phyloP scores from a whole-genome alignment of 2,329 filamentous ascomycete genomes.

The Drechmeria coniospora region DNA sequence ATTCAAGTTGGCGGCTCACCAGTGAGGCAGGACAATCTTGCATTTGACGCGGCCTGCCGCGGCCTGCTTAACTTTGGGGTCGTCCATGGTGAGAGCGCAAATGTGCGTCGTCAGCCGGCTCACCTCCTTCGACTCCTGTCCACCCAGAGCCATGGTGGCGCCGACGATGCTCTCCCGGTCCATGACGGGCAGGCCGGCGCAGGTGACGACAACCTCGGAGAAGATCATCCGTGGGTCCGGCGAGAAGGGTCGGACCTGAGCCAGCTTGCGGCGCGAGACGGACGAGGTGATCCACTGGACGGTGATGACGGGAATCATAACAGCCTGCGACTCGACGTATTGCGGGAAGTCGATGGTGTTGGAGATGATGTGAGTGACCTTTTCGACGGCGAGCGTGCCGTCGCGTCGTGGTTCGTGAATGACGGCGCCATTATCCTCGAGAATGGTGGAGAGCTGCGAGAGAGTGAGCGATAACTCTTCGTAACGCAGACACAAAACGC shows the following conservation, averaged over 20 bases:
- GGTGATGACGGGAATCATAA: conserved; percentile 73
- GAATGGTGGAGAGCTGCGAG: conserved; percentile 27
- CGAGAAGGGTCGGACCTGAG: conserved; percentile 69
- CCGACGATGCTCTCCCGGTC: conserved; percentile 90
- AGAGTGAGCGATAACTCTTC: too few species aligned
- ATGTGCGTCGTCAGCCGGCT: conserved; percentile 73
- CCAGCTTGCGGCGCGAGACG: conserved; percentile 51
- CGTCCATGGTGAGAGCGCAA: conserved; percentile 63
- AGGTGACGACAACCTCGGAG: conserved; percentile 67
- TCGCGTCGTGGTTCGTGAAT: conserved; percentile 31
- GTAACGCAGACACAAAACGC: too few species aligned
- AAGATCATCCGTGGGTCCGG: conserved; percentile 88
- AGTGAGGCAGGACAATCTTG: conserved; percentile 86
- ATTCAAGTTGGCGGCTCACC: conserved; percentile 33
- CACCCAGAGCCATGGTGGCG: conserved; percentile 78
- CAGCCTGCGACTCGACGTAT: conserved; percentile 57
- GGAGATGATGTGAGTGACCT: conserved; percentile 43
- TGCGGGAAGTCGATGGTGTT: conserved; percentile 84
- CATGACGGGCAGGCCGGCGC: conserved; percentile 66
- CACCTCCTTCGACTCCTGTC: conserved; percentile 58
- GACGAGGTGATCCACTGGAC: conserved; percentile 66
- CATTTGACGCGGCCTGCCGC: conserved; percentile 49
- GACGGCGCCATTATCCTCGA: conserved; percentile 33
- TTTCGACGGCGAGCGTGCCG: conserved; percentile 30
- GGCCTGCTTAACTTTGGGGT: conserved; percentile 53